phyloP scores from a whole-genome alignment of 2,329 filamentous ascomycete genomes.

The Calonectria naviculata region DNA sequence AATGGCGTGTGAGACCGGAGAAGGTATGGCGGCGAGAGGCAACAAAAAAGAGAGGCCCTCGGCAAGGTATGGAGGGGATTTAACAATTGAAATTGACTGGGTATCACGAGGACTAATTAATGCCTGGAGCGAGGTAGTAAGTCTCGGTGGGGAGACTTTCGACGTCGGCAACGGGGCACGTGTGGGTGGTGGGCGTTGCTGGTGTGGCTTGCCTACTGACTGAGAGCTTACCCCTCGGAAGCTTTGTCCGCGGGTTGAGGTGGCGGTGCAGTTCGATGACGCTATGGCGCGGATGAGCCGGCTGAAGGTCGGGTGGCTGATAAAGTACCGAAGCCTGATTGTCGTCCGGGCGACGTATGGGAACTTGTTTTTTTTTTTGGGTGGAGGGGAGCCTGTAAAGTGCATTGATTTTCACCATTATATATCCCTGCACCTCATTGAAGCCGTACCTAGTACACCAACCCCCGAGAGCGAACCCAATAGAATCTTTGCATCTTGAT shows the following conservation, averaged over 20 bases:
- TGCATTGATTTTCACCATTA: neutral
- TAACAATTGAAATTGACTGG: constrained; percentile 2
- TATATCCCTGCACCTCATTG: neutral
- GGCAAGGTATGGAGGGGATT: neutral
- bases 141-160: constrained; percentile 5
- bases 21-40: neutral
- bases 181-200: constrained; percentile 15
- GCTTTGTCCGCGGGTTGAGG: constrained; percentile 4
- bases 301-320: constrained; percentile 29
- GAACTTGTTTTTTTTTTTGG: constrained; percentile 19
- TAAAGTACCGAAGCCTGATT: constrained; percentile 26
- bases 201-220: constrained; percentile 16
- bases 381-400: neutral
- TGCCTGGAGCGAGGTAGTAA: neutral
- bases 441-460: neutral
- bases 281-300: constrained; percentile 30
- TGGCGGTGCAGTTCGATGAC: constrained; percentile 42
- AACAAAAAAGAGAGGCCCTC: neutral
- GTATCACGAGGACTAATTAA: constrained; percentile 5
- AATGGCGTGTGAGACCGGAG: neutral
- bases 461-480: neutral
- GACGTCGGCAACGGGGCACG: constrained; percentile 7
- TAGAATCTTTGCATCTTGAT: neutral
- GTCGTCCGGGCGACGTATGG: constrained; percentile 45
- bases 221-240: constrained; percentile 3